Conservation (phyloP, 805 yeast genomes). For the Nakazawaea populi region DNA sequence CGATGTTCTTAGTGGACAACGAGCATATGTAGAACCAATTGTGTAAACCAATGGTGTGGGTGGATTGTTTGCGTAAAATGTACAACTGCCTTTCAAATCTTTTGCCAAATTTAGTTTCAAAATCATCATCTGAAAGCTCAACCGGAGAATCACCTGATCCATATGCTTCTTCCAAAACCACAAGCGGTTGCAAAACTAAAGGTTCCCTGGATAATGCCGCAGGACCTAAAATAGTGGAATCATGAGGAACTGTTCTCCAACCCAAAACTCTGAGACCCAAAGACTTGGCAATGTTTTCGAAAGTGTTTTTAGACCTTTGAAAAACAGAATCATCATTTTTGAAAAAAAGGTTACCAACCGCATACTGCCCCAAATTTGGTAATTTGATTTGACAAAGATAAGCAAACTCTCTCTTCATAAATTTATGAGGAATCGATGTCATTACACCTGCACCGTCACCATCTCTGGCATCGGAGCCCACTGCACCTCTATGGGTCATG, state of each 20-base stretch:
- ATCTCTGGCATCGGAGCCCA: slow-evolving; percentile 89
- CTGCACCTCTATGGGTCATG: slow-evolving; percentile 99
- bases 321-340: slow-evolving; percentile 75
- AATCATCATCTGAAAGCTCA: slow-evolving; percentile 43
- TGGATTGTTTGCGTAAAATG: slow-evolving; percentile 81
- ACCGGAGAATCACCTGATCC: slow-evolving; percentile 31
- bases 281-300: slow-evolving; percentile 72
- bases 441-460: slow-evolving; percentile 99
- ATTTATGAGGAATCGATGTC: slow-evolving; percentile 86
- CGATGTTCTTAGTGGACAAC: slow-evolving; percentile 80
- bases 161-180: slow-evolving; percentile 55
- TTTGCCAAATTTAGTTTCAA: slow-evolving; percentile 49
- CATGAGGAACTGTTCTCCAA: slow-evolving; percentile 94
- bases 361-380: slow-evolving; percentile 83
- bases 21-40: slow-evolving; percentile 98
- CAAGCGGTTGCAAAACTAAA: slow-evolving; percentile 84
- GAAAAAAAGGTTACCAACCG: slow-evolving; percentile 92
- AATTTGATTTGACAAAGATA: slow-evolving; percentile 59
- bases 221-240: slow-evolving; percentile 90
- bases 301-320: slow-evolving; percentile 64
- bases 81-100: slow-evolving; percentile 79
- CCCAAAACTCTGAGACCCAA: slow-evolving; percentile 81
- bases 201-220: slow-evolving; percentile 95
- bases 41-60: slow-evolving; percentile 88
- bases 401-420: slow-evolving; percentile 79